phyloP scores from a whole-genome alignment of 1,284 basidiomycete genomes.

The Rhodotorula sp. region DNA sequence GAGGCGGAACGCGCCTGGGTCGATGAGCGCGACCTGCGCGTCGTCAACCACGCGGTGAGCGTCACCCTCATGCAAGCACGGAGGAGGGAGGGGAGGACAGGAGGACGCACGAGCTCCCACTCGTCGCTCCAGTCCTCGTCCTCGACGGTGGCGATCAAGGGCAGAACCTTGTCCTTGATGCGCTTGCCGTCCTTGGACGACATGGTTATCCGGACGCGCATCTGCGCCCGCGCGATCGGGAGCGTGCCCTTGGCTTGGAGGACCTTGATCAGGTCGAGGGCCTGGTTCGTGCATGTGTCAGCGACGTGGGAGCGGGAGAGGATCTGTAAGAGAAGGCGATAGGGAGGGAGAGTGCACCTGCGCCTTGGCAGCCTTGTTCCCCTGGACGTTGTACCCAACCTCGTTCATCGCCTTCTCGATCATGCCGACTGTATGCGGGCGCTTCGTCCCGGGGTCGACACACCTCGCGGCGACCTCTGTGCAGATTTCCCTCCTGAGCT shows the following conservation, averaged over 20 bases:
- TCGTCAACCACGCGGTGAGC: too few species aligned
- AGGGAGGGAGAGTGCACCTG: constrained; percentile 60
- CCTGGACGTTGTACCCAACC: constrained; percentile 86
- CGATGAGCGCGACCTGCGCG: constrained; percentile 78
- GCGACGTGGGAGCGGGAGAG: background rate
- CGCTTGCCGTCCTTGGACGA: constrained; percentile 71
- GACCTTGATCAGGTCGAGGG: constrained; percentile 85
- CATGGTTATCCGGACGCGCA: constrained; percentile 85
- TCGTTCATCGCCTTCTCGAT: constrained; percentile 98
- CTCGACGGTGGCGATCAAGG: constrained; percentile 79
- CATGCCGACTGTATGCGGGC: constrained; percentile 90
- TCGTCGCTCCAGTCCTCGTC: constrained; percentile 73
- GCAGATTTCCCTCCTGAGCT: constrained; percentile 87
- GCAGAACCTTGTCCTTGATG: constrained; percentile 71
- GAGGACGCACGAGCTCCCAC: constrained; percentile 75
- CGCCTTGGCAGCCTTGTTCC: constrained; percentile 86
- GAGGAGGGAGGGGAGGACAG: too few species aligned
- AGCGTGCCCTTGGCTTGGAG: constrained; percentile 78
- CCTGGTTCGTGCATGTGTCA: constrained; percentile 56
- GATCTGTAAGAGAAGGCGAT: background rate
- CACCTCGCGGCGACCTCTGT: constrained; percentile 93
- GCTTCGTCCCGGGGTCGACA: constrained; percentile 85
- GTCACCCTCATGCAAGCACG: background rate
- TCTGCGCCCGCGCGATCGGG: constrained; percentile 86
- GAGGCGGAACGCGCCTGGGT: constrained; percentile 85